Evolutionary conservation across 2,329 filamentous ascomycete species (phyloP), one percentile per base, ranked within the genome.

Genomic region (Penicillium sp.): DNA sequence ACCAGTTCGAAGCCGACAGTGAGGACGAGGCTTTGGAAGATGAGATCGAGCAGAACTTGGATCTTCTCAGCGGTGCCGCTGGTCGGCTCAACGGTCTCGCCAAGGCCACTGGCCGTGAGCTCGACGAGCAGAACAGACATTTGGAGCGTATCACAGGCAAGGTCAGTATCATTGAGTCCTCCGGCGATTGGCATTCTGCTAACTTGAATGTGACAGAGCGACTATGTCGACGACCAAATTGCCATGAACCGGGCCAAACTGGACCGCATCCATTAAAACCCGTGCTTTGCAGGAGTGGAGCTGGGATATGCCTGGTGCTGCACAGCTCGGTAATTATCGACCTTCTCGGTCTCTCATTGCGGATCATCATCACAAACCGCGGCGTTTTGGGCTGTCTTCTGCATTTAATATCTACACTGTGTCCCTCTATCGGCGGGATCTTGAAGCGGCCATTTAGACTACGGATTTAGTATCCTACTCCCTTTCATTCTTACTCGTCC

Each of bases 221-320:
- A 94, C 63, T 78, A 75, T 54, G 86, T 94, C 53, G 86, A 89
- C 64, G 86, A 91, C 52, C 79, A 85, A 59, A 86, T 91, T 56
- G 80, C 81, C 43, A 81, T 87, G 77, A 90, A 90, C 72, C 76
- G 84, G 50, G 80, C 83, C 56, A 78, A 80, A 53, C 63, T 89
- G 63, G 80, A 84, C 56, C 76, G 83, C 25, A 70, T 70, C 45
- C 65, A 52, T 48, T 70, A 62, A 45, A 29, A 13, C n/a, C 7
- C 8, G 27, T 14, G 7, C 36, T 14, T 31, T 13, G 25, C 21
- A 11, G 21, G 25, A 31, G 38, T 44, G 33, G 51, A 45, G 45
- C 40, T 52, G 32, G 43, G 39, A 52, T 53, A 56, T 50, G 58
- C 58, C 59, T 48, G 58, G 59, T 54, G 59, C 60, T 52, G 54